Conservation (phyloP, 495 filamentous ascomycete species). For the Hypoxylon perforatum region DNA sequence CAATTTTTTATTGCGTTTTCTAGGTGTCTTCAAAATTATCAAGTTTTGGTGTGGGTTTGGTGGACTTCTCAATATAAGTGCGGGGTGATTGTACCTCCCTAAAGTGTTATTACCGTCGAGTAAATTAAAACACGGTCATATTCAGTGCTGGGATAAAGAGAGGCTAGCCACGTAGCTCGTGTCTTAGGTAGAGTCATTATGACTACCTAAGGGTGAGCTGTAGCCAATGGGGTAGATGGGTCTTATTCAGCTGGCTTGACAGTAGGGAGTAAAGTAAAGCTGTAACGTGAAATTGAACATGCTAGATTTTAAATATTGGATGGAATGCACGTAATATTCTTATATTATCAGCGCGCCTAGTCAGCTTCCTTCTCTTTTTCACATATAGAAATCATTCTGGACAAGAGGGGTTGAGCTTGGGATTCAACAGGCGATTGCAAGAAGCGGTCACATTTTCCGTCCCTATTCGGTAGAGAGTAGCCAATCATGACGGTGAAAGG, state of each 20-base stretch:
- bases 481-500: slow-evolving; percentile 21
- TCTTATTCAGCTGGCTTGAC: background rate
- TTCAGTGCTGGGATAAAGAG: background rate
- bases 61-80: too few relatives aligned
- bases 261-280: background rate
- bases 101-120: background rate
- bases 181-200: background rate
- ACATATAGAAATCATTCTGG: too few relatives aligned
- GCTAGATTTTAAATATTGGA: background rate
- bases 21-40: too few relatives aligned
- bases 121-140: background rate
- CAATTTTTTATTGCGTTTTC: too few relatives aligned
- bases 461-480: background rate
- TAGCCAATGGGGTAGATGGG: background rate
- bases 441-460: background rate
- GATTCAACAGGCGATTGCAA: slow-evolving; percentile 1
- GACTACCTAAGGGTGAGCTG: background rate
- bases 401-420: slow-evolving; percentile 27
- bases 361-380: background rate
- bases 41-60: too few relatives aligned
- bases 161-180: background rate
- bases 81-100: background rate
- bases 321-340: background rate
- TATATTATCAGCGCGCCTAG: background rate
- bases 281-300: background rate